These are phyloP conservation scores for Saccharomycopsis oosterbeekiorum DNA, from an alignment of 805 yeast species.

Conservation along the genomic window DNA sequence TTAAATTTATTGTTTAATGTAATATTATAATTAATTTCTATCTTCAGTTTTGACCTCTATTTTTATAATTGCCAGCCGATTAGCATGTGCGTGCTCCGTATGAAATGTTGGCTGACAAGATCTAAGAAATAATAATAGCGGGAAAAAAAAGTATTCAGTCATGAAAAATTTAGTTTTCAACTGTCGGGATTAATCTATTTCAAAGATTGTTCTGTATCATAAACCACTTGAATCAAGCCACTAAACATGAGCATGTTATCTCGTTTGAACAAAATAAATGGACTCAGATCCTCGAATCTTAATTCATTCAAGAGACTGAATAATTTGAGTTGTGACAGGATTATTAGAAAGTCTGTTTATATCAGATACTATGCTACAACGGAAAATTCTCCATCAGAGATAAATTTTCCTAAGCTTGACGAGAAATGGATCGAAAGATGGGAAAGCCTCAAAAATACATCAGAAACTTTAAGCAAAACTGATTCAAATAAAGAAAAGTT, in stretches of 20 bases:
- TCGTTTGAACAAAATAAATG: neutral
- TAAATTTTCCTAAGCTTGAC: neutral
- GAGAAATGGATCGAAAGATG: constrained; percentile 2
- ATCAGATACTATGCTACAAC: neutral
- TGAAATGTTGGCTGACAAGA: neutral
- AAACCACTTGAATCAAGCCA: neutral
- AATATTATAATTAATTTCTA: no score
- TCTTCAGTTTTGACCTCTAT: no score
- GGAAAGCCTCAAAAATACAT: neutral
- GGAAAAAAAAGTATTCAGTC: neutral
- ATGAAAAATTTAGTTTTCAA: neutral
- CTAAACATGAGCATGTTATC: neutral
- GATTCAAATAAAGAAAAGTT: constrained; percentile 26
- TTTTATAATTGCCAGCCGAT: no score
- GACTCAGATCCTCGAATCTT: neutral
- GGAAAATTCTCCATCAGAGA: neutral
- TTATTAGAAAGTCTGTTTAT: neutral
- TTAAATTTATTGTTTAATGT: no score
- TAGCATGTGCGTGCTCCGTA: no score
- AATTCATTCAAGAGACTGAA: neutral
- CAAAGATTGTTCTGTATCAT: no score
- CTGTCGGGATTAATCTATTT: no score
- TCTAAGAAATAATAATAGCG: neutral
- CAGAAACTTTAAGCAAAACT: neutral
- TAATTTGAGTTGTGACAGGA: neutral